Conservation (phyloP, 2,329 filamentous ascomycete genomes). For the Nemania sp. region DNA sequence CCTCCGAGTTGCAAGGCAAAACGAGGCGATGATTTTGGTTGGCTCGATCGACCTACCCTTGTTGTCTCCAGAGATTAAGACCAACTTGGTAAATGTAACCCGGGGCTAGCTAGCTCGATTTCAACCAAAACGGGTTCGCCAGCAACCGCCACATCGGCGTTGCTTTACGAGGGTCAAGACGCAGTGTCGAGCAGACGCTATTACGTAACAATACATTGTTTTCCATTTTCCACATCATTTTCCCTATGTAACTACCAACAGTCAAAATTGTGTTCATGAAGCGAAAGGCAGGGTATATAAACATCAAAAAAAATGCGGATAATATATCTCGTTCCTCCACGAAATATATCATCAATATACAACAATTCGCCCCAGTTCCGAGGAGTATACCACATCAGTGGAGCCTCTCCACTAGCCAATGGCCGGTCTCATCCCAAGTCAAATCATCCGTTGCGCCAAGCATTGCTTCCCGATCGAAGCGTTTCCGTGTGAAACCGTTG, state of each 20-base stretch:
- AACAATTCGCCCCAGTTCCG: constrained; percentile 11
- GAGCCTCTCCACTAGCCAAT: constrained; percentile 8
- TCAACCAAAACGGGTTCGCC: too few relatives aligned
- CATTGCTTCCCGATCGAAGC: constrained; percentile 11
- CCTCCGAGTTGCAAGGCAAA: neutral
- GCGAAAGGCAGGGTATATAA: constrained; percentile 31
- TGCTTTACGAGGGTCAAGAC: too few relatives aligned
- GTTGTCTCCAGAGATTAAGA: too few relatives aligned
- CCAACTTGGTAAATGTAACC: too few relatives aligned
- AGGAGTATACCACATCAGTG: constrained; percentile 16
- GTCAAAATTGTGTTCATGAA: constrained; percentile 27
- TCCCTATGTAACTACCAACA: constrained; percentile 32
- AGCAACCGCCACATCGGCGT: too few relatives aligned
- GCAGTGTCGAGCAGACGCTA: neutral
- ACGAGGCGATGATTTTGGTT: constrained; percentile 2
- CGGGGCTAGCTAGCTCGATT: too few relatives aligned
- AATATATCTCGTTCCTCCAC: constrained; percentile 15
- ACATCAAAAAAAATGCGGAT: constrained; percentile 17
- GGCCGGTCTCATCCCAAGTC: neutral
- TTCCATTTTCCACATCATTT: constrained; percentile 22
- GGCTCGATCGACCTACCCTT: neutral
- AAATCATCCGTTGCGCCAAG: constrained; percentile 24
- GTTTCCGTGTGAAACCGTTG: constrained; percentile 11
- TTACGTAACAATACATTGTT: constrained; percentile 6
- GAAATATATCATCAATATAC: constrained; percentile 13